Base-by-base conservation (phyloP, 2,329 filamentous ascomycete genomes). In the Beauveria asiatica region DNA sequence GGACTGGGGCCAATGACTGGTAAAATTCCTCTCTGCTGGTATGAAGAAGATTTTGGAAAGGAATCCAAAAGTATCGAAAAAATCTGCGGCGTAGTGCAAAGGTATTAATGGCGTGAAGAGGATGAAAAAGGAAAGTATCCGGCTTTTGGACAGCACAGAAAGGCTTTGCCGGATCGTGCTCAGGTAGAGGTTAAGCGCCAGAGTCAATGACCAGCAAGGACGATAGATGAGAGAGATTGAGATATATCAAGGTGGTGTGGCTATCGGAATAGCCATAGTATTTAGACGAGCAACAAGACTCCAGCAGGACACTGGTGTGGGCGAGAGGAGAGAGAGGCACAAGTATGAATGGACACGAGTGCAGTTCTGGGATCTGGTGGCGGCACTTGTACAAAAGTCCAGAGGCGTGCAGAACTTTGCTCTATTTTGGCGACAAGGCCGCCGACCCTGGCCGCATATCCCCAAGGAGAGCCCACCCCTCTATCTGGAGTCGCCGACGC, bases 401-500 rank as follows among this genome's bases (percentile, higher is more conserved):
- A 59, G 48, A 51, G 41, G 49, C 41, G 25, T 59, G 46, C 33
- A 50, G 56, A 50, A 19, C 16, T 30, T 54, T 53, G 39, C 50
- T 54, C 25, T 59, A 53, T 59, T 59, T 50, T 55, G 23, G 27
- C 56, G 44, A 30, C 55, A 30, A 48, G 58, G 27, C 50, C 41
- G 23, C 16, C 27, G 17, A 21, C 50, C 58, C 44, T 50, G 51
- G 42, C 33, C 11, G 33, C 50, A 60, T 60, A 42, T 54, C 58
- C 51, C 44, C 33, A 49, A 23, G 41, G 17, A 44, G n/a, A 50
- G 37, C 33, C 42, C 58, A 42, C 58, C 45, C 30, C 41, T 54
- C 50, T 48, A 41, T 60, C 51, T 60, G 58, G 58, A 51, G 44
- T 56, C 58, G 58, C 58, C 58, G 58, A 50, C 45, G 51, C 51